phyloP scores from a whole-genome alignment of 257 asterid genomes.

The Scutellaria baicalensis region DNA sequence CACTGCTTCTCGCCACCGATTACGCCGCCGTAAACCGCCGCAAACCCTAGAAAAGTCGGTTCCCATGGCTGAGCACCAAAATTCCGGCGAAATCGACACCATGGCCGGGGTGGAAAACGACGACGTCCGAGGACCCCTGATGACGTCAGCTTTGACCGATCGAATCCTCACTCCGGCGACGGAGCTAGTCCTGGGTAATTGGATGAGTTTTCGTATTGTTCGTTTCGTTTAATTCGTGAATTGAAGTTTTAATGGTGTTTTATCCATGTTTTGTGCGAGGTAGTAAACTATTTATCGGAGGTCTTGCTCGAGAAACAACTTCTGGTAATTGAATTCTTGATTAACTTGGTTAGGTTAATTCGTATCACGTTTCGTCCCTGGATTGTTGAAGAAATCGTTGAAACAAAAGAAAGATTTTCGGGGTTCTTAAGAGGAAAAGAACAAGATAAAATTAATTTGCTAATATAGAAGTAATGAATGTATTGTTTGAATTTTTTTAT shows the following conservation, averaged over 20 bases:
- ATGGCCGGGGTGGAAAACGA: constrained; percentile 17
- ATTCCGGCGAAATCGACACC: constrained; percentile 6
- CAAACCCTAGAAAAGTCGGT: neutral
- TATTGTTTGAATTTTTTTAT: neutral
- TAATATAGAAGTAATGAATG: too few species aligned
- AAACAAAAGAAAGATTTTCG: neutral
- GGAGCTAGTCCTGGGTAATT: constrained; percentile 59
- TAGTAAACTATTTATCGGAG: constrained; percentile 57
- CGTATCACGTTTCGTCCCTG: neutral
- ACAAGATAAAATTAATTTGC: neutral
- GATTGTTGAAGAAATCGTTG: neutral
- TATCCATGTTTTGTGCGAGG: constrained; percentile 12
- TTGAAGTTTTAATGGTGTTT: neutral
- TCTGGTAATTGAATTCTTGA: constrained; percentile 23
- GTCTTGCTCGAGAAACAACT: constrained; percentile 57
- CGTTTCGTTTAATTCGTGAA: neutral
- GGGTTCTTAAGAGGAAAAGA: neutral
- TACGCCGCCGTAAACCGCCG: constrained; percentile 2
- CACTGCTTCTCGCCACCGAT: neutral
- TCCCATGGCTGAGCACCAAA: constrained; percentile 20
- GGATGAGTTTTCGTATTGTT: neutral
- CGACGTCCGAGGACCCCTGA: constrained; percentile 21
- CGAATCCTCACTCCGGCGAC: constrained; percentile 35
- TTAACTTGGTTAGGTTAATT: neutral
- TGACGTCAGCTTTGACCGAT: constrained; percentile 11